Base-by-base conservation (phyloP, 768 basidiomycete species). In the Macrolepiota dolichaula region DNA sequence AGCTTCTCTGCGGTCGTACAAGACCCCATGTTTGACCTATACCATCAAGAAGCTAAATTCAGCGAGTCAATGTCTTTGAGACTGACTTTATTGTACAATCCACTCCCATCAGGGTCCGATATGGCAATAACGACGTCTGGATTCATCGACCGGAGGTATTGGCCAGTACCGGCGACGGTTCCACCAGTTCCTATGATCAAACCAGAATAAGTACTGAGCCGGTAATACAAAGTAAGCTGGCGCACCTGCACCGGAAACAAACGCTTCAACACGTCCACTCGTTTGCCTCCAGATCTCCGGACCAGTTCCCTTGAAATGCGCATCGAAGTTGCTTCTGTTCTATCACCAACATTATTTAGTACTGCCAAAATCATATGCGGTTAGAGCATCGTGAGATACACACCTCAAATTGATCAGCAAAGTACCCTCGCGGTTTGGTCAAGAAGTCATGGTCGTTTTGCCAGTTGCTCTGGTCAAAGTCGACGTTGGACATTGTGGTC, bases 261-360 rank as follows among this genome's bases (percentile, higher is more conserved):
- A 98, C 5, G 89, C 94, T 68, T 91, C 82, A 0, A 97, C 63
- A 27, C 76, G 74, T 11, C 95, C 95, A 67, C 87, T 88, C 6
- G 92, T 94, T 71, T 99, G 97, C 46, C 88, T 80, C 89, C 94
- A 94, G 36, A 98, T 92, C 76, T 98, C 97, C 0, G 94, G 95
- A 0, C 93, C 97, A 0, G 97, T 98, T 5, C 92, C 92, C 36
- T 84, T 74, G 64, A 83, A 93, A 71, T 99, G 97, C 0, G 96
- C 94, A 57, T 88, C 81, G 70, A 86, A 94, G 68, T 99, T 98
- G 68, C 91, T 92, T 67, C 79, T 83, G 71, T 96, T 98, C 89
- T 93, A 57, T 38, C 12, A 22, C 55, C 15, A 13, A 37, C 9
- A 36, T 7, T 32, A 24, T 40, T 32, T 7, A 32, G 29, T 32